These are phyloP conservation scores for Bathelium albidoporum DNA, from an alignment of 495 filamentous ascomycete genomes.

Conservation along the genomic window DNA sequence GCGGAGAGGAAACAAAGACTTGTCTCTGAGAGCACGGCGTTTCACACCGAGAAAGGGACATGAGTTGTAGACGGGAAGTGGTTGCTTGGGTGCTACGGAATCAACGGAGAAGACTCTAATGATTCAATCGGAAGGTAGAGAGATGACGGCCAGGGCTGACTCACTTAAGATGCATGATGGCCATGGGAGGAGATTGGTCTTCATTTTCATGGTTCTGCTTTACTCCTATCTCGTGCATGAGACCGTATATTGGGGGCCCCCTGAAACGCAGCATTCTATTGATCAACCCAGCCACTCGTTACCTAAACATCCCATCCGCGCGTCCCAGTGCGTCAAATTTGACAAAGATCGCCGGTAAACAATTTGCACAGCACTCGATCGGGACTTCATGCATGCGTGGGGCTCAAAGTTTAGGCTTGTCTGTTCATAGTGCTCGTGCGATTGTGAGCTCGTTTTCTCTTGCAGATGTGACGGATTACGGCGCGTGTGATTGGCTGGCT, in stretches of 20 bases:
- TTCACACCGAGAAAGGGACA: neutral
- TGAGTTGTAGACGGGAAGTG: neutral
- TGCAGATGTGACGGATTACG: neutral
- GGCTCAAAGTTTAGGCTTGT: constrained; percentile 4
- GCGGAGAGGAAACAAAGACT: constrained; percentile 78
- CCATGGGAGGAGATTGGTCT: neutral
- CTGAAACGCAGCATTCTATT: neutral
- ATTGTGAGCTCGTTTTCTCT: neutral
- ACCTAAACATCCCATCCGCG: neutral
- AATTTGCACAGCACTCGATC: neutral
- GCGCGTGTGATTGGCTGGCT: neutral
- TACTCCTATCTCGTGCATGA: neutral
- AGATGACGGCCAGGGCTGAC: neutral
- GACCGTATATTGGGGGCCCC: neutral
- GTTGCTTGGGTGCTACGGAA: neutral
- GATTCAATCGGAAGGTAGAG: neutral
- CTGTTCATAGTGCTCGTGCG: neutral
- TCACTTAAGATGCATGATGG: neutral
- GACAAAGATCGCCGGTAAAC: neutral
- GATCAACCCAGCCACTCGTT: neutral
- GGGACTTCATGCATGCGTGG: neutral
- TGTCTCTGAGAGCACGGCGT: constrained; percentile 71
- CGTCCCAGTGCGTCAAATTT: neutral
- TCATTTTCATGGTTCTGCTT: neutral
- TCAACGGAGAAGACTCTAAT: neutral